These are phyloP conservation scores for Fraxinus sp. DNA, from an alignment of 305 asterid species.

Conservation along the genomic window DNA sequence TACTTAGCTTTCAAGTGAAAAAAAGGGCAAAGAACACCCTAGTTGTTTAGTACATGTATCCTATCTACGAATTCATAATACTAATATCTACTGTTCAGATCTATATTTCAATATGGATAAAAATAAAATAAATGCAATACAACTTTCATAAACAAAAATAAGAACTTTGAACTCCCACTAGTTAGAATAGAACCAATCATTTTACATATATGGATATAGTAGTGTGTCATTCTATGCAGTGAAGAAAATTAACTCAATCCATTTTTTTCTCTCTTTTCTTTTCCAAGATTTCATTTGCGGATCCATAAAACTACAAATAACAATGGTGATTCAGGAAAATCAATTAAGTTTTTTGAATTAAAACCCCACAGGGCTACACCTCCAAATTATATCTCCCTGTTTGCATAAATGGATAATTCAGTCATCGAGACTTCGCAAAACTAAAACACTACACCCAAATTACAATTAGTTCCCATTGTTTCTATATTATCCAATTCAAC, in stretches of 20 bases:
- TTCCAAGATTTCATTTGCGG: conserved; percentile 26
- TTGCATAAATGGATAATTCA: background rate
- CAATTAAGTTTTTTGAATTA: background rate
- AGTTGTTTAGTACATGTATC: background rate
- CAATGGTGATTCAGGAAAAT: too few relatives aligned
- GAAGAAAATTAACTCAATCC: background rate
- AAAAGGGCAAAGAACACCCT: conserved; percentile 11
- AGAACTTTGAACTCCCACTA: background rate
- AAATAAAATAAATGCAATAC: conserved; percentile 2
- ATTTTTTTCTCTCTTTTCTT: conserved; percentile 17
- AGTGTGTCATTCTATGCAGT: background rate
- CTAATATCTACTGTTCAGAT: conserved; percentile 28
- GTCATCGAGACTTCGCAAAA: background rate
- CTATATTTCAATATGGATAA: conserved; percentile 13
- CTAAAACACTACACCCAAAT: background rate
- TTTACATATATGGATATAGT: background rate
- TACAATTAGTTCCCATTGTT: background rate
- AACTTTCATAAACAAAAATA: background rate
- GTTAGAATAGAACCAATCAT: background rate
- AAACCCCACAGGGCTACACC: background rate
- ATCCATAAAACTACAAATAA: conserved; percentile 5
- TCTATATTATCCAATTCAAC: background rate
- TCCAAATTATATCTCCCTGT: background rate
- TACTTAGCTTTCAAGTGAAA: conserved; percentile 39
- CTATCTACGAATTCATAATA: conserved; percentile 11